Evolutionary conservation across 2,329 filamentous ascomycete species (phyloP).

Genomic region (Rachicladosporium sp.): DNA sequence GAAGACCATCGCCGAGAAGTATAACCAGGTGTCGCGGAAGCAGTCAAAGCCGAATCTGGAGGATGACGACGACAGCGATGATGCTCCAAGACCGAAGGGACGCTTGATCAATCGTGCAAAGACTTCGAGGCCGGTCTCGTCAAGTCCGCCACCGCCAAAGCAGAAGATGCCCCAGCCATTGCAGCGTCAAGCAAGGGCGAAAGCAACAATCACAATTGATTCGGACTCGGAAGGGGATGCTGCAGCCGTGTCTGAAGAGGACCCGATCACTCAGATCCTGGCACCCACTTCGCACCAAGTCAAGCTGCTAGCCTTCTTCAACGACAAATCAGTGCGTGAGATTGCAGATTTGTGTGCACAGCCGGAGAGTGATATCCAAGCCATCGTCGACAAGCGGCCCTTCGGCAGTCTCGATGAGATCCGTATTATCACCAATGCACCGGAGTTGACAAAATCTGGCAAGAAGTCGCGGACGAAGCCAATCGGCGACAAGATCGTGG

Average conservation of each 20-base stretch:
- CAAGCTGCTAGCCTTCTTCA: slow-evolving; percentile 66
- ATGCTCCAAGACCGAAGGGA: slow-evolving; percentile 1
- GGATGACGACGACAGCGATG: slow-evolving; percentile 14
- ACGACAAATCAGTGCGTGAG: slow-evolving; percentile 61
- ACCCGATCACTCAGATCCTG: slow-evolving; percentile 1
- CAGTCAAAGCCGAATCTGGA: slow-evolving; percentile 16
- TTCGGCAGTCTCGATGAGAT: slow-evolving; percentile 57
- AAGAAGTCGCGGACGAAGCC: slow-evolving; percentile 38
- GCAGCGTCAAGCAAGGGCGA: slow-evolving; percentile 39
- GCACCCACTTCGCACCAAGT: slow-evolving; percentile 31
- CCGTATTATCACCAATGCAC: slow-evolving; percentile 41
- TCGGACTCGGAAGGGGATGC: slow-evolving; percentile 33
- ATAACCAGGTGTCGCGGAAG: slow-evolving; percentile 10
- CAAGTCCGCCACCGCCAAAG: slow-evolving; percentile 11
- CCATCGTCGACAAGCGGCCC: slow-evolving; percentile 61
- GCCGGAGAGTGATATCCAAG: slow-evolving; percentile 54
- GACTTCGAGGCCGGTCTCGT: slow-evolving; percentile 4
- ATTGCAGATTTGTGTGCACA: slow-evolving; percentile 72
- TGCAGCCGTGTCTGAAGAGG: slow-evolving; percentile 16
- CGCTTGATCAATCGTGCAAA: slow-evolving; percentile 3
- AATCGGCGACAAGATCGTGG: slow-evolving; percentile 55
- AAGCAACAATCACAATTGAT: slow-evolving; percentile 27
- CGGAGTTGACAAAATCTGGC: slow-evolving; percentile 38
- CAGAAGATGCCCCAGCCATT: slow-evolving; percentile 8
- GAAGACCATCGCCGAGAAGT: slow-evolving; percentile 39